Percentiles rank a stretch among this genome's conserved stretches.
Conservation (phyloP, 768 basidiomycete genomes). For the Tricholoma matsutake region DNA sequence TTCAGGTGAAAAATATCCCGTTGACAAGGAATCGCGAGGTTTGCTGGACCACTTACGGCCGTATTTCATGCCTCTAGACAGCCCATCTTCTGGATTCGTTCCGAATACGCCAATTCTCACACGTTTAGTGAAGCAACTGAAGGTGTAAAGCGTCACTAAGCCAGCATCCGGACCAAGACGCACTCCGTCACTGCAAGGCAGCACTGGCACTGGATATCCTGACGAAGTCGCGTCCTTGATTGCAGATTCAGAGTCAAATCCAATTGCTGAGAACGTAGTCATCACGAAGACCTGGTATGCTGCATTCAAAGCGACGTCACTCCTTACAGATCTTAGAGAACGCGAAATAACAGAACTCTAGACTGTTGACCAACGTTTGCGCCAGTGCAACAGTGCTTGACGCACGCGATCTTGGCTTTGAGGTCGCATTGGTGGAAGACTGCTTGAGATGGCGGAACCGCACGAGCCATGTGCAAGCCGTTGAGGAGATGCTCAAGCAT, state of each 20-base stretch:
- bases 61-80: slow-evolving; percentile 14
- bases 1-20: slow-evolving; percentile 20
- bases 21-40: slow-evolving; percentile 14
- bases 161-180: slow-evolving; percentile 16
- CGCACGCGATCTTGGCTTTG: slow-evolving; percentile 17
- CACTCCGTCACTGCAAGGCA: slow-evolving; percentile 21
- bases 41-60: slow-evolving; percentile 14
- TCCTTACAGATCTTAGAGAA: slow-evolving; percentile 14
- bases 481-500: slow-evolving; percentile 17
- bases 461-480: slow-evolving; percentile 20
- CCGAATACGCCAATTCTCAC: slow-evolving; percentile 13
- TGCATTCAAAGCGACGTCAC: slow-evolving; percentile 23
- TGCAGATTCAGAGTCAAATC: slow-evolving; percentile 4
- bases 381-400: slow-evolving; percentile 23
- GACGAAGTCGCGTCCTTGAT: slow-evolving; percentile 14
- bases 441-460: slow-evolving; percentile 25
- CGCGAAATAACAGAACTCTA: slow-evolving; percentile 19
- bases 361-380: slow-evolving; percentile 25
- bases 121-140: neutral
- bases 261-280: slow-evolving; percentile 9
- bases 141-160: slow-evolving; percentile 3
- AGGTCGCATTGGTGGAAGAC: slow-evolving; percentile 20
- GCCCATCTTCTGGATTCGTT: slow-evolving; percentile 21
- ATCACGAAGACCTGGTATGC: slow-evolving; percentile 26
- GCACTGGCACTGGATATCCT: slow-evolving; percentile 17